Evolutionary conservation across 1,284 basidiomycete species (phyloP), one percentile per base, ranked within the genome.

Genomic region (Sanghuangporus baumii): DNA sequence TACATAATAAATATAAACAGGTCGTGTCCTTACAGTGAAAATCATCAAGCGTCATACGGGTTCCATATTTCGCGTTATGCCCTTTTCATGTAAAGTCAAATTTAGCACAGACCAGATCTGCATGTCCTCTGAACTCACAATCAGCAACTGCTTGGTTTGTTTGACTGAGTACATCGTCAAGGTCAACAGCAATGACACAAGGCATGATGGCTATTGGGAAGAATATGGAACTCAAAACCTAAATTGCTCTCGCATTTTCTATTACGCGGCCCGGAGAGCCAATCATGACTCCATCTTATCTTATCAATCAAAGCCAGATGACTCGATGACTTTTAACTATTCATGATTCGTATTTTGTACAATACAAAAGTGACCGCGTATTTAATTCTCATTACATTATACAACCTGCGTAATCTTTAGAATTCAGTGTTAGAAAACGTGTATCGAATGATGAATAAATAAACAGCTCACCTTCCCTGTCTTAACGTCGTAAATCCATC

Each of bases 101-200:
- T 31, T 50, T 9, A 36, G 12, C 5, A 6, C 7, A 8, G 23
- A 18, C 20, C 3, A 23, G 11, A 18, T 43, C 52, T 9, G 23
- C 47, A 51, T 36, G 6, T 36, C 5, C 23, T 9, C 20, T 9
- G 60, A 11, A 75, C 84, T 72, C 73, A 91, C 90, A 93, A 54
- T 84, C 73, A 4, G 85, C 83, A 11, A 91, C 81, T 14, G 77
- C 77, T 55, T 74, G 69, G 72, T 92, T 93, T 2, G 89, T 93
- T 70, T 84, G 76, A 66, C 85, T 80, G 58, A 92, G 74, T 4
- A 92, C 90, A 76, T 93, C 90, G 68, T 92, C 90, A 64, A 91
- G 74, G 74, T 92, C 90, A 46, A 91, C 77, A 3, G 88, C 87
- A 69, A 92, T 87, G 55, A 86, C 72, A 3, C 55, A 20, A 16